Evolutionary conservation across 176 grass and related monocot genomes (phyloP).

Genomic region (Bolboschoenus planiculmis): DNA sequence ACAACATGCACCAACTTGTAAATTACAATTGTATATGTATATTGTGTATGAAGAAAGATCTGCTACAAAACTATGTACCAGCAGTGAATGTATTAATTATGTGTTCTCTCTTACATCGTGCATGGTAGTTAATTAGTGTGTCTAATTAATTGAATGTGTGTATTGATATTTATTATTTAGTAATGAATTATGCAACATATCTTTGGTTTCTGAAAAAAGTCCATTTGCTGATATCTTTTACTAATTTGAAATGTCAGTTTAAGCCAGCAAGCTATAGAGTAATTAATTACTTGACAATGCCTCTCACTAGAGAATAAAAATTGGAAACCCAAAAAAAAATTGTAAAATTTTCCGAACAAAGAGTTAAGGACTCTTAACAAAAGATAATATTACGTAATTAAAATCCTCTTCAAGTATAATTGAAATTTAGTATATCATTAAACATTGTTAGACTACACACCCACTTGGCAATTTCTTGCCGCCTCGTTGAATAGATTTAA

Average conservation of each 20-base stretch:
- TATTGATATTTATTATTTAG: not conserved
- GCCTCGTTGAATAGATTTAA: not conserved
- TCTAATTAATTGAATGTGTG: not conserved
- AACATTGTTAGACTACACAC: not conserved
- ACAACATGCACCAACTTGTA: not conserved
- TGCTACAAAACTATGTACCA: not conserved
- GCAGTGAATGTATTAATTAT: not conserved
- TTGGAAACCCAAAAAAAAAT: not conserved
- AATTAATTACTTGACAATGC: not conserved
- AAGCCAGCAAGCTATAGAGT: not conserved
- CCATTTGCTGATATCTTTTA: too few relatives aligned
- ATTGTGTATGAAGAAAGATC: not conserved
- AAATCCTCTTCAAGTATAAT: not conserved
- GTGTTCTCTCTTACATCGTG: not conserved
- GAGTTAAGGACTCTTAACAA: not conserved
- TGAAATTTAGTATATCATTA: not conserved
- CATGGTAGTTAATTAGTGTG: not conserved
- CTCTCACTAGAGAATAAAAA: not conserved
- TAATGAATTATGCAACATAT: not conserved
- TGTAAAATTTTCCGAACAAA: not conserved
- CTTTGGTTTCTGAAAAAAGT: not conserved
- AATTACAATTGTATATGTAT: not conserved
- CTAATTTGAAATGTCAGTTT: too few relatives aligned
- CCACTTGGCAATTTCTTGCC: not conserved
- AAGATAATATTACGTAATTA: not conserved